Evolutionary conservation across 2,329 filamentous ascomycete species (phyloP).

Genomic region (Tolypocladium tundrense): DNA sequence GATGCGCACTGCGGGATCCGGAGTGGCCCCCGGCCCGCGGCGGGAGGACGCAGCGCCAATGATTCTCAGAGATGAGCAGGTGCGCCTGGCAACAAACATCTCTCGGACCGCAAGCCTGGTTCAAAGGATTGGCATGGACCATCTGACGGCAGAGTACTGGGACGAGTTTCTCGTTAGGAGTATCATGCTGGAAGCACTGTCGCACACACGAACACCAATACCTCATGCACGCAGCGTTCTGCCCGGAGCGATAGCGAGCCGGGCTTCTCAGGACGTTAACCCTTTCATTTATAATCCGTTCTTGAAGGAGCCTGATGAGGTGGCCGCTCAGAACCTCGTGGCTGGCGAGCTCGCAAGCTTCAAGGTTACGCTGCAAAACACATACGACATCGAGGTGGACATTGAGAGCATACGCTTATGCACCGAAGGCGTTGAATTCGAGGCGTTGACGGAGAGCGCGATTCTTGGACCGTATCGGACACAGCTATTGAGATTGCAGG

Average conservation of each 20-base stretch:
- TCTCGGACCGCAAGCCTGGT: slow-evolving; percentile 73
- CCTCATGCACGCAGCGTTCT: slow-evolving; percentile 50
- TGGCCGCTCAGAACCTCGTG: slow-evolving; percentile 60
- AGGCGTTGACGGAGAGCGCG: slow-evolving; percentile 52
- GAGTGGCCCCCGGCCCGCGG: slow-evolving; percentile 62
- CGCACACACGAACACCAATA: slow-evolving; percentile 51
- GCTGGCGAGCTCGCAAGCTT: slow-evolving; percentile 71
- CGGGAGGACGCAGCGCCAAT: slow-evolving; percentile 59
- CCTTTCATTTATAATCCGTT: slow-evolving; percentile 97
- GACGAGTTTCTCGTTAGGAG: slow-evolving; percentile 86
- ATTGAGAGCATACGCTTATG: slow-evolving; percentile 73
- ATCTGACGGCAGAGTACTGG: slow-evolving; percentile 82
- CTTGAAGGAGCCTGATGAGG: slow-evolving; percentile 54
- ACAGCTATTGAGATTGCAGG: slow-evolving; percentile 64
- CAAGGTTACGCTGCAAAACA: slow-evolving; percentile 79
- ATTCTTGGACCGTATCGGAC: slow-evolving; percentile 73
- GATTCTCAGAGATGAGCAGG: slow-evolving; percentile 73
- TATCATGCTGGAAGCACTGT: slow-evolving; percentile 57
- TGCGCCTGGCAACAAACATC: slow-evolving; percentile 75
- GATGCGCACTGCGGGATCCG: slow-evolving; percentile 70
- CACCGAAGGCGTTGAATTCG: slow-evolving; percentile 62
- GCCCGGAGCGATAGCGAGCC: slow-evolving; percentile 36
- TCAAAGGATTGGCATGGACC: slow-evolving; percentile 58
- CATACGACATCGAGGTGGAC: slow-evolving; percentile 85
- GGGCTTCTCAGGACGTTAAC: slow-evolving; percentile 54